Base-by-base conservation (phyloP, 208 protist genomes). In the Trypanosoma boissoni region DNA sequence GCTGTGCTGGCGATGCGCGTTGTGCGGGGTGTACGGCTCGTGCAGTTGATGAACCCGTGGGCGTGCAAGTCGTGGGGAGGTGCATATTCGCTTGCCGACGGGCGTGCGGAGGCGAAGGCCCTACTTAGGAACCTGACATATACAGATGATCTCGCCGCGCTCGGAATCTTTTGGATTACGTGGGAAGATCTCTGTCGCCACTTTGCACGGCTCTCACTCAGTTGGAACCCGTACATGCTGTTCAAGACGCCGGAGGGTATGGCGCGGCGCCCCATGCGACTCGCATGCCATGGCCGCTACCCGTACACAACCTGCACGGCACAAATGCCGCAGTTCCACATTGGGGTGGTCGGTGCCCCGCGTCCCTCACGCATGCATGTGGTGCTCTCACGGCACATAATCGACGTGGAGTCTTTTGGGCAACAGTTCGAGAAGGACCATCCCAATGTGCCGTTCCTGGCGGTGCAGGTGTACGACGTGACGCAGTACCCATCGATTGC, bases 221-320 rank as follows among this genome's bases (percentile, higher is more conserved):
- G 78, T 58, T 96, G 91, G 88, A 93, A 92, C 59, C 91, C 91
- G 28, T 92, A 95, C 68, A 72, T 89, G 66, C 75, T 94, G 3
- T 94, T 76, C 58, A 78, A 72, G 44, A 76, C 70, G 0, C 31
- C 74, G 21, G 78, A 89, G 3, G 80, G 78, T 6, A 56, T 62
- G 56, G 61, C 88, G 23, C 62, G 61, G 14, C 72, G 78, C 9
- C 88, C 88, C 7, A 74, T 72, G 20, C 78, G 88, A 39, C 63
- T 94, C 2, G 83, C 84, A 10, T 88, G 80, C 54, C 88, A 94
- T 61, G 75, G 72, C 31, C 64, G 61, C 23, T 85, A 79, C 42
- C 52, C 76, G 39, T 77, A 76, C 58, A 74, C 76, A 14, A 68
- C 45, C 42, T 80, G 72, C 64, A 76, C 72, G 24, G 84, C 73